A percentile compares a stretch with the other conserved stretches of the same genome.
phyloP scores from a whole-genome alignment of 2,329 filamentous ascomycete genomes.

The Ophiostoma australiae region DNA sequence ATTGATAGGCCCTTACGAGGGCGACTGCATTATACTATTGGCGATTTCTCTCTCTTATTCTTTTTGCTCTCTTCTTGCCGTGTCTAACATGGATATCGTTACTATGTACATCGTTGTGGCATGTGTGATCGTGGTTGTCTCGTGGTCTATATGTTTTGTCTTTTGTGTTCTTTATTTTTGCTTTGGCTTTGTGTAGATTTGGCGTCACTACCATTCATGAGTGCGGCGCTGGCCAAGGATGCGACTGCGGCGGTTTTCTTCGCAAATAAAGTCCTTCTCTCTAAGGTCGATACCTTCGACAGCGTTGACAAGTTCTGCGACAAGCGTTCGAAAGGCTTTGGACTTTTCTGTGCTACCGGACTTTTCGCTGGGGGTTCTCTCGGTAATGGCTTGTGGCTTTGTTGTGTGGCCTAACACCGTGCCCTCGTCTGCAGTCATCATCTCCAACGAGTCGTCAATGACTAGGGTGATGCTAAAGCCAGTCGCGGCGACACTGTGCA shows the following conservation, averaged over 20 bases:
- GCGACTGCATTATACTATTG: slow-evolving; percentile 12
- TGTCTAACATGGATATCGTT: slow-evolving; percentile 16
- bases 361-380: neutral
- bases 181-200: neutral
- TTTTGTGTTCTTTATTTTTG: neutral
- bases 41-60: neutral
- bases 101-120: slow-evolving; percentile 5
- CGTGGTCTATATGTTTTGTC: neutral
- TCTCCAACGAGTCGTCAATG: slow-evolving; percentile 15
- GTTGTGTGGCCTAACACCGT: neutral
- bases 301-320: slow-evolving; percentile 12
- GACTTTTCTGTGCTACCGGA: neutral
- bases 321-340: neutral
- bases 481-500: slow-evolving; percentile 22
- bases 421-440: neutral
- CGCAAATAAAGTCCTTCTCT: slow-evolving; percentile 3
- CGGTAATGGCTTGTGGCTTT: neutral
- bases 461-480: slow-evolving; percentile 21
- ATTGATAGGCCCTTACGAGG: neutral
- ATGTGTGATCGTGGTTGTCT: neutral
- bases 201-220: slow-evolving; percentile 4
- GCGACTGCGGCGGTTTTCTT: slow-evolving; percentile 12
- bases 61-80: neutral
- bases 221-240: slow-evolving; percentile 13
- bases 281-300: slow-evolving; percentile 5